Evolutionary conservation across 1,139 yeast genomes (phyloP), one percentile per base, ranked within the genome.

Genomic region (Tardiomyces depauwii): DNA sequence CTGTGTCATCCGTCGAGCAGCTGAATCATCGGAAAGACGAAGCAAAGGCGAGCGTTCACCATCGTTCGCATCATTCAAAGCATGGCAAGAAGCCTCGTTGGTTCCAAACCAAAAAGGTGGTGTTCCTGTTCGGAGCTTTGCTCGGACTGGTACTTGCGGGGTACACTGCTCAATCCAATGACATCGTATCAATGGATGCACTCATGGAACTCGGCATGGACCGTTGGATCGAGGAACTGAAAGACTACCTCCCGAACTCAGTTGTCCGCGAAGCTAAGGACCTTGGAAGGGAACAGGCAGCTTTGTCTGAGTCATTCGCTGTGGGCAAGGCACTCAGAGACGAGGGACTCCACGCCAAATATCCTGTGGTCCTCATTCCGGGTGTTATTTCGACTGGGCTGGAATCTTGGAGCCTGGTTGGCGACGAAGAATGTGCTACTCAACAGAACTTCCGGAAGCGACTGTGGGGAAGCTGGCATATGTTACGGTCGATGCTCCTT

Each of bases 331-430:
- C 82, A 44, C 67, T 89, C 70, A 67, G 66, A 21, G 62, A 68
- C 6, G 74, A 76, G 41, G 77, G 81, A 32, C 63, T 76, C 43
- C 60, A 71, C 0, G 73, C 78, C 1, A 77, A 82, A 51, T 74
- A 77, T 62, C 95, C 95, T 14, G 95, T 91, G 13, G 77, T 91
- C 10, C 75, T 91, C 80, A 88, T 91, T 21, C 98, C 98, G 0
- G 98, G 98, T 2, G 97, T 91, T 9, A 85, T 87, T 45, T 85
- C 96, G 28, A 89, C 97, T 0, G 96, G 97, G 2, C 72, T 91
- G 42, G 98, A 93, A 63, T 81, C 91, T 42, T 91, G 98, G 98
- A 83, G 95, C 0, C 70, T 86, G 1, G 73, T 71, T 39, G 86
- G 84, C 9, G 72, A 80, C 9, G 75, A 71, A 1, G 94, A 83